These are phyloP conservation scores for Termitomyces sp. DNA, from an alignment of 768 basidiomycete species.

Conservation along the genomic window DNA sequence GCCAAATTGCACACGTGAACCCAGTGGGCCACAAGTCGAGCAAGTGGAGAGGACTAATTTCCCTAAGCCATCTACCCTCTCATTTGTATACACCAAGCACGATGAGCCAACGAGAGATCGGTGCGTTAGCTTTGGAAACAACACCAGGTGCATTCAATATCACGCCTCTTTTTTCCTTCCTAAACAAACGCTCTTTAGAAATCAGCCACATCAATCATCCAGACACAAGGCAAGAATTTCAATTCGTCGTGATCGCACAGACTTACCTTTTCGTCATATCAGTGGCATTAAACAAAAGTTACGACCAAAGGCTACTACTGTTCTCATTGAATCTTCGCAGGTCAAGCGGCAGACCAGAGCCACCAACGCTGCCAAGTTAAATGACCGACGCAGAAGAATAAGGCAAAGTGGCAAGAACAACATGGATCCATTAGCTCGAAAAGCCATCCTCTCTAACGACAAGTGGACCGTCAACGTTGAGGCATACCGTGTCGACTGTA, in stretches of 20 bases:
- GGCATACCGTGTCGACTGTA: background rate
- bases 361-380: background rate
- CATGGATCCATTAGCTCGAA: background rate
- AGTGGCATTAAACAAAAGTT: background rate
- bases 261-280: no score
- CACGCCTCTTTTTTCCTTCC: no score
- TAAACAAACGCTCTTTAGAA: background rate
- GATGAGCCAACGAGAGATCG: background rate
- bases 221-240: background rate
- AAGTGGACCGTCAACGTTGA: background rate
- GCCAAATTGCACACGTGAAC: background rate
- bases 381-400: background rate
- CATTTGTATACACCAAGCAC: background rate
- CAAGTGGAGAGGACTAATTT: no score
- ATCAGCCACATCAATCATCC: background rate
- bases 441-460: background rate
- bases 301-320: background rate
- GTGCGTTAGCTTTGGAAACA: no score
- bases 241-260: no score
- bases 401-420: conserved; percentile 3
- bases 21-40: background rate
- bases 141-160: background rate
- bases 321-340: background rate
- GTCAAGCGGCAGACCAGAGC: background rate
- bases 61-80: background rate